A percentile compares a stretch with the other conserved stretches of the same genome.
Evolutionary conservation across 495 filamentous ascomycete genomes (phyloP).

Genomic region (Neurospora discreta): DNA sequence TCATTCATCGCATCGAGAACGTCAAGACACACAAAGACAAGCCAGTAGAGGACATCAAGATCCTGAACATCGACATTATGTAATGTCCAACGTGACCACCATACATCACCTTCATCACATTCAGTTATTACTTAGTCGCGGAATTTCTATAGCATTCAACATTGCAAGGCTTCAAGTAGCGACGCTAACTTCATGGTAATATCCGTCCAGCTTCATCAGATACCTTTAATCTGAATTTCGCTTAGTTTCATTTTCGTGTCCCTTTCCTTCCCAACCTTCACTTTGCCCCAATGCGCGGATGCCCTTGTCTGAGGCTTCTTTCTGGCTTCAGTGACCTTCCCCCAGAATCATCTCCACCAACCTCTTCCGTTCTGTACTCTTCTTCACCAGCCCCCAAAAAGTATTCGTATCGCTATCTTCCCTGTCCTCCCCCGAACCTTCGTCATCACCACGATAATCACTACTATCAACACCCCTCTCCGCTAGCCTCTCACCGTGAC

Average conservation of each 20-base stretch:
- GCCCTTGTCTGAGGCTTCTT: background rate
- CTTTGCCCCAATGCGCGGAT: background rate
- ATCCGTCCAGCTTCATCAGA: background rate
- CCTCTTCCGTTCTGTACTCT: slow-evolving; percentile 18
- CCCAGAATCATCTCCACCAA: slow-evolving; percentile 14
- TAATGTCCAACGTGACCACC: background rate
- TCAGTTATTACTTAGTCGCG: background rate
- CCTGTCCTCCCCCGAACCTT: background rate
- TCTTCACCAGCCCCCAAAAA: slow-evolving; percentile 18
- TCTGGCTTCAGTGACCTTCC: background rate
- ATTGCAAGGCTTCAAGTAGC: background rate
- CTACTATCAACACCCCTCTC: background rate
- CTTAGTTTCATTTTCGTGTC: background rate
- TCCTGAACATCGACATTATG: slow-evolving; percentile 67
- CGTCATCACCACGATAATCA: background rate
- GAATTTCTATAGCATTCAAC: background rate
- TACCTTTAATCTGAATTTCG: background rate
- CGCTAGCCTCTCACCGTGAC: background rate
- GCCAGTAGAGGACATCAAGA: slow-evolving; percentile 94
- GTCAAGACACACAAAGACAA: slow-evolving; percentile 86
- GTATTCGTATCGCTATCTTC: slow-evolving; percentile 12
- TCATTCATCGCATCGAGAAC: slow-evolving; percentile 97
- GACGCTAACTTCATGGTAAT: background rate
- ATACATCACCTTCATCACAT: background rate
- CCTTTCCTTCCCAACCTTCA: background rate